Evolutionary conservation across 129 eudicot species (phyloP), one percentile per base, ranked within the genome.

Genomic region (Calendula officinalis): DNA sequence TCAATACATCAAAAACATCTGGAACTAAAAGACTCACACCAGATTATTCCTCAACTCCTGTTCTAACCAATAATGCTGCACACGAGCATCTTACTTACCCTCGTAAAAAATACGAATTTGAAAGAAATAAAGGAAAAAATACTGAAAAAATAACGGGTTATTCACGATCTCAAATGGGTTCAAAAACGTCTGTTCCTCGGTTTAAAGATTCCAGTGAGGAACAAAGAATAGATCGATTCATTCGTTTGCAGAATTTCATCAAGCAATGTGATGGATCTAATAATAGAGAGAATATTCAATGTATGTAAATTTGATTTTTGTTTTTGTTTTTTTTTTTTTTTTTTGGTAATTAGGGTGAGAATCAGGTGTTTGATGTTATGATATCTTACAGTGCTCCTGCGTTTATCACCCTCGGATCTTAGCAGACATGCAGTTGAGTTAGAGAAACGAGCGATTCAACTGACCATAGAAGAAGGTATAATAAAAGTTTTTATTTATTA

Each of bases 381-480:
- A 46, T 38, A 39, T 60, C 10, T 42, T 63, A 5, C 58, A 89
- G 97, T 14, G 75, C 94, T 89, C 15, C 58, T 75, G 73, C 83
- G 60, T 60, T 70, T 85, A 64, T 77, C 94, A 13, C 86, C 97
- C n/a, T 56, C 66, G 47, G 94, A 85, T 66, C 95, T 85, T 61
- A 85, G 90, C 73, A 78, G 61, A 69, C 85, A 77, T 62, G 97
- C 97, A 3, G 76, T 77, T 67, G 94, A 81, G 51, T 67, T 89
- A 74, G 97, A 89, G 77, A 85, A 74, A 69, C 76, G 81, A 72
- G 83, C 94, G 34, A 82, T 85, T 50, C 90, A 83, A 69, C 76
- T 89, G 72, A 81, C 90, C 55, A 73, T 85, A 64, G 95, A 85
- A 61, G 96, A 89, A 84, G 94, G 96, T 85, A 76, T 9, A 70